Percentiles rank a stretch among this genome's conserved stretches.
Conservation (phyloP, 106 monocot species). For the Narthecium ossifragum region DNA sequence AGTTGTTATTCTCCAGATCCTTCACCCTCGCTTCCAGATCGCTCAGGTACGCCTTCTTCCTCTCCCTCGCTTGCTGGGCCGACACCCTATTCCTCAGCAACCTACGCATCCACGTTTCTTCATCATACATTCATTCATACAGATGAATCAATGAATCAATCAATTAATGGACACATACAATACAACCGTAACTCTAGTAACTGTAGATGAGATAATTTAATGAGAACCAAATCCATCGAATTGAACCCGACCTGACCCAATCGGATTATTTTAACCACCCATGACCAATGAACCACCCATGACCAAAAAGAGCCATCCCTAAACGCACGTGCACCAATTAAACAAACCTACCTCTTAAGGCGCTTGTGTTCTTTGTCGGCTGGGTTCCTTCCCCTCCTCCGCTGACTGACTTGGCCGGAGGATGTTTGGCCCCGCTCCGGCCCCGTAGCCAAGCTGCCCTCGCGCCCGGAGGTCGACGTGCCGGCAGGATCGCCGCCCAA, state of each 20-base stretch:
- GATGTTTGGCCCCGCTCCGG: slow-evolving; percentile 21
- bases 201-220: too few species aligned
- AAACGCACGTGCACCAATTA: too few species aligned
- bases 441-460: slow-evolving; percentile 18
- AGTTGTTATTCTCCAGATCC: slow-evolving; percentile 33
- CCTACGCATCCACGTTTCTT: too few species aligned
- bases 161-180: too few species aligned
- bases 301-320: too few species aligned
- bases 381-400: slow-evolving; percentile 58
- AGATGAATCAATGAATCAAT: too few species aligned
- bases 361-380: slow-evolving; percentile 92
- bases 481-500: slow-evolving; percentile 41
- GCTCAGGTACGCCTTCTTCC: slow-evolving; percentile 54
- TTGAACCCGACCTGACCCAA: too few species aligned
- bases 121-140: too few species aligned
- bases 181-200: too few species aligned
- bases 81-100: slow-evolving; percentile 62
- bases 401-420: slow-evolving; percentile 24
- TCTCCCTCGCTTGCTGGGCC: slow-evolving; percentile 61
- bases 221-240: too few species aligned
- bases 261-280: too few species aligned
- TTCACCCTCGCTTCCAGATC: slow-evolving; percentile 45
- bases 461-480: slow-evolving; percentile 41
- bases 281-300: too few species aligned
- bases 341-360: slow-evolving; percentile 57